phyloP scores from a whole-genome alignment of 208 protist species.

The Herpetomonas samuelpessoai region DNA sequence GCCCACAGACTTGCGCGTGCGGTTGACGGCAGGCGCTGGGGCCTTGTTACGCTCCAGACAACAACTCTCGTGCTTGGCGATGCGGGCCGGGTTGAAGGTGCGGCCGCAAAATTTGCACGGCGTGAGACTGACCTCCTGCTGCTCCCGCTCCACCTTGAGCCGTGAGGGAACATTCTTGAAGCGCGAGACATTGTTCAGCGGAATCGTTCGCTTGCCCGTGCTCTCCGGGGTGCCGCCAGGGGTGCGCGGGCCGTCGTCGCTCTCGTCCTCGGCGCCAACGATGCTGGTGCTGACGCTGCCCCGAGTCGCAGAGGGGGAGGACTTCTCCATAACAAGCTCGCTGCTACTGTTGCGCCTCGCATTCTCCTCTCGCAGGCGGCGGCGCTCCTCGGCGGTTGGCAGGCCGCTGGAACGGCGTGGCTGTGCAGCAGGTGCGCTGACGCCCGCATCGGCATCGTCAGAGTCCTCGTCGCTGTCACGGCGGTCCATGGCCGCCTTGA shows the following conservation, averaged over 20 bases:
- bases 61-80: constrained; percentile 80
- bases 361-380: background rate
- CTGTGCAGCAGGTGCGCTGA: constrained; percentile 3
- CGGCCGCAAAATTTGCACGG: constrained; percentile 70
- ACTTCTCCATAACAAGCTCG: no score
- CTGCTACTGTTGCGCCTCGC: background rate
- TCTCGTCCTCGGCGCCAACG: background rate
- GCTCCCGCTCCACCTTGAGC: constrained; percentile 37
- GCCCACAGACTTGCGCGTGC: background rate
- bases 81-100: constrained; percentile 66
- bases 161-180: constrained; percentile 80
- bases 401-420: constrained; percentile 11
- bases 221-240: background rate
- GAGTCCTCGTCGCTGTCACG: constrained; percentile 11
- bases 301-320: no score
- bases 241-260: background rate
- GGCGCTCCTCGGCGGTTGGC: constrained; percentile 14
- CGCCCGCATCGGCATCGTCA: background rate
- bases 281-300: background rate
- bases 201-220: constrained; percentile 38
- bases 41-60: constrained; percentile 73
- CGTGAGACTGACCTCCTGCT: constrained; percentile 24
- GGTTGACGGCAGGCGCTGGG: constrained; percentile 5
- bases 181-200: constrained; percentile 73
- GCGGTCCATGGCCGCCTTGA: background rate